Conservation (phyloP, 768 basidiomycete species). For the Rhodotorula babjevae region DNA sequence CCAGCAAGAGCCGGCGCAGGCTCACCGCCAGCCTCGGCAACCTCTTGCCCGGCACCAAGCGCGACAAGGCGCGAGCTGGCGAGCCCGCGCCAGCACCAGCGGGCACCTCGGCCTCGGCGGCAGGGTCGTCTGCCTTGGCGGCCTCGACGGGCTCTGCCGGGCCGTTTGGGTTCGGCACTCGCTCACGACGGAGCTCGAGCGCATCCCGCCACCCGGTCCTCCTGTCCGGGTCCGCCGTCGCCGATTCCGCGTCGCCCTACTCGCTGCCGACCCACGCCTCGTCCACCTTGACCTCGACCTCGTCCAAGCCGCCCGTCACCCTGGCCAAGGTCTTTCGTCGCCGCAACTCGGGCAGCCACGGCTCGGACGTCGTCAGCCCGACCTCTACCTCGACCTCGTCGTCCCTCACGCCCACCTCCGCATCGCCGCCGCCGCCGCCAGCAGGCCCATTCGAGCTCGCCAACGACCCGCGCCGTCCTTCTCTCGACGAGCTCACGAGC, state of each 20-base stretch:
- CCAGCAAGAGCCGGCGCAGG: conserved; percentile 10
- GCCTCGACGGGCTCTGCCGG: too few species aligned
- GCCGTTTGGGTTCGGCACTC: too few species aligned
- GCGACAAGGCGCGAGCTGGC: conserved; percentile 1
- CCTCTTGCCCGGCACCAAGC: neutral
- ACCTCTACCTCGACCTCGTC: neutral
- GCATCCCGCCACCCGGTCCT: conserved; percentile 1
- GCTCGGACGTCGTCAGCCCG: neutral
- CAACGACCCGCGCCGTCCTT: neutral
- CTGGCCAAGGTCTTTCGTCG: conserved; percentile 29
- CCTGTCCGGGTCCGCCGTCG: neutral
- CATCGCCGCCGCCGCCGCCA: too few species aligned
- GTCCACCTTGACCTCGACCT: neutral
- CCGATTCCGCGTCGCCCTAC: neutral
- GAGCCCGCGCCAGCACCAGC: neutral
- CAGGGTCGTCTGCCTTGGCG: neutral
- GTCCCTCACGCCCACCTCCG: neutral
- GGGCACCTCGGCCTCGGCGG: neutral
- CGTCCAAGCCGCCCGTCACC: conserved; percentile 24
- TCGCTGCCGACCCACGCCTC: neutral
- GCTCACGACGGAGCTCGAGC: conserved; percentile 1
- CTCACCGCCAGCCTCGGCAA: conserved; percentile 13
- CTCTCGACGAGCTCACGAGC: neutral
- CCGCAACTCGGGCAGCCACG: conserved; percentile 3
- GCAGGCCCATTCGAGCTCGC: neutral